These are phyloP conservation scores for Cladosporium sp. DNA, from an alignment of 2,329 filamentous ascomycete species.

Conservation along the genomic window DNA sequence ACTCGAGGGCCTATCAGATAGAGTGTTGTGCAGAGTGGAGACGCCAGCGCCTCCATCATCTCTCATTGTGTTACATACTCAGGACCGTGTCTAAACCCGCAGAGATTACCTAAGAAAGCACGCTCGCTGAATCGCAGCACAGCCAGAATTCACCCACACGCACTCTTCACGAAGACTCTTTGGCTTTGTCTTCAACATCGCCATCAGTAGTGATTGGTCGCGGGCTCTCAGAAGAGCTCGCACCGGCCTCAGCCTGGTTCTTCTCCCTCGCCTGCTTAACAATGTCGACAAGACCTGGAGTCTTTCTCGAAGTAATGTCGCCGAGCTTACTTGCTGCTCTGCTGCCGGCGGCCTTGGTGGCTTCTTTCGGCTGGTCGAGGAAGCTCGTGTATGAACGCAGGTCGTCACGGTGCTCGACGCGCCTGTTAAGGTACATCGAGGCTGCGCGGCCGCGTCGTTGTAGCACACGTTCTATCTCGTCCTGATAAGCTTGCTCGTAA, in stretches of 20 bases:
- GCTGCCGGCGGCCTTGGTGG: slow-evolving; percentile 5
- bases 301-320: neutral
- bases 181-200: neutral
- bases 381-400: slow-evolving; percentile 36
- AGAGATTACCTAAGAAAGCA: neutral
- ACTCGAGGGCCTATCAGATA: no score
- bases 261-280: slow-evolving; percentile 16
- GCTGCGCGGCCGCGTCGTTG: slow-evolving; percentile 49
- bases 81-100: neutral
- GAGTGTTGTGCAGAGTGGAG: no score
- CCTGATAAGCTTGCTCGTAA: slow-evolving; percentile 83
- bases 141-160: neutral
- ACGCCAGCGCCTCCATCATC: neutral
- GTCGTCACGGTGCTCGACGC: slow-evolving; percentile 48
- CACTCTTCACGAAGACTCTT: neutral
- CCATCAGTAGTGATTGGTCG: neutral
- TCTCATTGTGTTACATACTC: neutral
- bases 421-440: slow-evolving; percentile 58
- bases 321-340: slow-evolving; percentile 12
- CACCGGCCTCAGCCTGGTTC: slow-evolving; percentile 6
- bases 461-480: slow-evolving; percentile 74
- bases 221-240: neutral
- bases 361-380: slow-evolving; percentile 19
- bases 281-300: neutral
- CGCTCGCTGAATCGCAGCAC: slow-evolving; percentile 9